A percentile compares a stretch with the other conserved stretches of the same genome.
Conservation (phyloP, 1,284 basidiomycete genomes). For the Phellopilus nigrolimitatus region DNA sequence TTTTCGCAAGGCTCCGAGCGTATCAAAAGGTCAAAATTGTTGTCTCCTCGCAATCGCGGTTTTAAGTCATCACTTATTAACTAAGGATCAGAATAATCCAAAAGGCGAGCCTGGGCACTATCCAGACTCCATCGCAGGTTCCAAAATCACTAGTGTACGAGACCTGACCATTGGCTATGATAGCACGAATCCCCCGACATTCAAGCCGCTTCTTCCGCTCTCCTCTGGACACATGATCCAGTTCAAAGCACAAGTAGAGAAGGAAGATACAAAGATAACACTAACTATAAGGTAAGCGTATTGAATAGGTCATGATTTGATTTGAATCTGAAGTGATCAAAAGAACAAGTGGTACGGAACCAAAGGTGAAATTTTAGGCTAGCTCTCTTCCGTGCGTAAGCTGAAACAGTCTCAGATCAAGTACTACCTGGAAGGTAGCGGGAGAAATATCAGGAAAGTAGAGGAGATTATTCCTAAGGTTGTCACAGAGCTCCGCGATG, state of each 20-base stretch:
- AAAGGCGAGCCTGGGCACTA: slow-evolving; percentile 39
- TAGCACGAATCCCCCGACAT: slow-evolving; percentile 61
- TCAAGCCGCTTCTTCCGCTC: slow-evolving; percentile 59
- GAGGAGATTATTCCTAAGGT: slow-evolving; percentile 45
- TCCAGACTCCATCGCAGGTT: slow-evolving; percentile 56
- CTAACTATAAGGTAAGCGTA: slow-evolving; percentile 57
- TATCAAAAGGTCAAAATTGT: slow-evolving; percentile 39
- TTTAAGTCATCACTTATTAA: slow-evolving; percentile 19
- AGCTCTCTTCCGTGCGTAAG: background rate
- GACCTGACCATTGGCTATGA: slow-evolving; percentile 77
- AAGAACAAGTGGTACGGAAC: slow-evolving; percentile 84
- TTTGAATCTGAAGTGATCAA: slow-evolving; percentile 19
- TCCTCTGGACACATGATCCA: slow-evolving; percentile 84
- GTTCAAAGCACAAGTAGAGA: slow-evolving; percentile 48
- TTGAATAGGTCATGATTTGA: slow-evolving; percentile 2
- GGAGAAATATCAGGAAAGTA: slow-evolving; percentile 43
- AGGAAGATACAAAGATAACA: slow-evolving; percentile 46
- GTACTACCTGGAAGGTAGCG: slow-evolving; percentile 76
- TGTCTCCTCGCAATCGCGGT: background rate
- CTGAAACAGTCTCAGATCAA: slow-evolving; percentile 54
- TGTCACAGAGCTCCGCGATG: slow-evolving; percentile 51
- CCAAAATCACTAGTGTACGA: slow-evolving; percentile 55
- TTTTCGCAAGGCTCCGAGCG: slow-evolving; percentile 63
- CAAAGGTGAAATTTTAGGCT: slow-evolving; percentile 51
- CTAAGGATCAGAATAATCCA: slow-evolving; percentile 20